Base-by-base conservation (phyloP, 2,329 filamentous ascomycete species). In the Fusarium verticillioides region DNA sequence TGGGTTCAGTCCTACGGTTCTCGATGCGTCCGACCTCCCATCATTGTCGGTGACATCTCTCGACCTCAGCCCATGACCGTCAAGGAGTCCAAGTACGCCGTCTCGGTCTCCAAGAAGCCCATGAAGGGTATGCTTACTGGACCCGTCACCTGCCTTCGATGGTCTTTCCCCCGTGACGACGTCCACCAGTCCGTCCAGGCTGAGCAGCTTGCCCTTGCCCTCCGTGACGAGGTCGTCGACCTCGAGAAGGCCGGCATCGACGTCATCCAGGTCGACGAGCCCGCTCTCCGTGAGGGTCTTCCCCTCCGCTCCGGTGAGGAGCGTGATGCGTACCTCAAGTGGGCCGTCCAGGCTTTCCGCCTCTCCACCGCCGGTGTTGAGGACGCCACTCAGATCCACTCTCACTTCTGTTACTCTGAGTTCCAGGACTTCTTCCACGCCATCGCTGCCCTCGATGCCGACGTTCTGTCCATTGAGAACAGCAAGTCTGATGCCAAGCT, bases 351-450 rank as follows among this genome's bases (percentile, higher is more conserved):
- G 87, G 95, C 95, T 80, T 99, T 99, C 95, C 95, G 94, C 84
- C 94, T 99, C 78, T 92, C 96, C 77, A 97, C 95, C 79, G 92
- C 95, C 70, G 96, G 95, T 84, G 96, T 99, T 71, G 87, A 95
- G 87, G 94, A 99, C 85, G 94, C 93, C 67, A 99, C 96, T 78
- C 96, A 99, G 90, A 98, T 99, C 85, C 96, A 99, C 93, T 98
- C 95, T 75, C 96, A 99, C 90, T 99, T 99, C 94, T 99, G 96
- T 87, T 99, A 99, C 92, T 98, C 96, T 60, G 96, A 99, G 90
- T 99, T 99, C 94, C 96, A 99, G 88, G 96, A 99, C 90, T 99
- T 99, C 91, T 99, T 99, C 95, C 94, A 98, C 87, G 96, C 96
- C 87, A 99, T 99, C 80, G 94, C 96, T 76, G 96, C 96, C 71